phyloP scores from a whole-genome alignment of 208 protist species.

The Trypanosoma platydactyli region DNA sequence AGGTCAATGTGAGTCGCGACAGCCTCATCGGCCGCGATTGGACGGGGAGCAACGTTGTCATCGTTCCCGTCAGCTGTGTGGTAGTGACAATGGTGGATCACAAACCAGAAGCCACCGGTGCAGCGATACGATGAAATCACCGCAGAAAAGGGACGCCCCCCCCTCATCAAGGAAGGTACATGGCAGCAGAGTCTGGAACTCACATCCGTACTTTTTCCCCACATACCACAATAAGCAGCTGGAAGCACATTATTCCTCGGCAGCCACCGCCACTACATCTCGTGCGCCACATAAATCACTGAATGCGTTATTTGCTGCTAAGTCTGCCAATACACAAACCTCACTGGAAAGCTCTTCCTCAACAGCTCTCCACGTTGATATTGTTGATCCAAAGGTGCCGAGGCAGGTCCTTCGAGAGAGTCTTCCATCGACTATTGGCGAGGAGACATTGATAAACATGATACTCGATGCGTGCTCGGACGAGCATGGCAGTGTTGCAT shows the following conservation, averaged over 20 bases:
- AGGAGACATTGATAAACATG: not conserved
- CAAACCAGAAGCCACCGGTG: not conserved
- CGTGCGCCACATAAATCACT: too few relatives aligned
- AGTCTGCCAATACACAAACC: not conserved
- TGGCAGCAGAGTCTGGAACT: too few relatives aligned
- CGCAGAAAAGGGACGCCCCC: too few relatives aligned
- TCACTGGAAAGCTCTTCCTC: not conserved
- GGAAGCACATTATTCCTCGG: too few relatives aligned
- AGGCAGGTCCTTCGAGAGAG: constrained; percentile 6
- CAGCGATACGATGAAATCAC: too few relatives aligned
- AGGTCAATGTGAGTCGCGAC: not conserved
- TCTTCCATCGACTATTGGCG: not conserved
- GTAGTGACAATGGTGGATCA: not conserved
- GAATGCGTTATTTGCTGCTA: not conserved
- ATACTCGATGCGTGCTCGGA: constrained; percentile 11
- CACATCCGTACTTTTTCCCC: too few relatives aligned
- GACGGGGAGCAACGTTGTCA: not conserved
- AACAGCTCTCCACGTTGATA: not conserved
- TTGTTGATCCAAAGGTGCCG: not conserved
- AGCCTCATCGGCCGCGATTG: not conserved
- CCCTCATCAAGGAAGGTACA: too few relatives aligned
- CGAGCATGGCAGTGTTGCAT: constrained; percentile 1
- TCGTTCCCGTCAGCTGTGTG: not conserved
- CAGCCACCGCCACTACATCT: too few relatives aligned
- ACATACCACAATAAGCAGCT: too few relatives aligned